Evolutionary conservation across 2,329 filamentous ascomycete species (phyloP).

Genomic region (Scytalidium sp.): DNA sequence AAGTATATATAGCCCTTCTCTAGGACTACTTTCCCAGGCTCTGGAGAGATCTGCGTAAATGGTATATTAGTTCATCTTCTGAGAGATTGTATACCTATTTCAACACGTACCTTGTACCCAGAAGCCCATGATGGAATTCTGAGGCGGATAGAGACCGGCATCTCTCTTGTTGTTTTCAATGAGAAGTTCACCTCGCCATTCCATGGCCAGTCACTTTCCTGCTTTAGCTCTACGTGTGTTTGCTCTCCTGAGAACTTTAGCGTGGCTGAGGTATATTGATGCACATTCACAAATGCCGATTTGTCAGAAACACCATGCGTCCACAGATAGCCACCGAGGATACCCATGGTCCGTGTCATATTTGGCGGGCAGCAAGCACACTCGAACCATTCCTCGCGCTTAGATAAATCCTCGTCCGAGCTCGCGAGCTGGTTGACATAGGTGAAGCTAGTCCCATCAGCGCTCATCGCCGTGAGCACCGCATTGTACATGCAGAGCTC

Average conservation of each 20-base stretch:
- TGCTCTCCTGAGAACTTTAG: slow-evolving; percentile 34
- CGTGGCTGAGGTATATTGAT: slow-evolving; percentile 48
- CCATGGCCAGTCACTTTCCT: slow-evolving; percentile 54
- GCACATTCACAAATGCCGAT: slow-evolving; percentile 42
- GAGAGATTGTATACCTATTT: neutral
- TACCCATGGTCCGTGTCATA: slow-evolving; percentile 49
- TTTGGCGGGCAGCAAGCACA: slow-evolving; percentile 59
- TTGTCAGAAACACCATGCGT: slow-evolving; percentile 29
- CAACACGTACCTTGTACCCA: slow-evolving; percentile 18
- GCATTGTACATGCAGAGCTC: slow-evolving; percentile 60
- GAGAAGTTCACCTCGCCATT: slow-evolving; percentile 44
- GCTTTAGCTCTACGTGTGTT: slow-evolving; percentile 35
- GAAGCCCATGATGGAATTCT: slow-evolving; percentile 51
- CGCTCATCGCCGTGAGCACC: slow-evolving; percentile 54
- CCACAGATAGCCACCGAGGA: slow-evolving; percentile 53
- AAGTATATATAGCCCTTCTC: slow-evolving; percentile 46
- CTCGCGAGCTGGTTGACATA: slow-evolving; percentile 61
- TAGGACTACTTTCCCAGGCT: slow-evolving; percentile 18
- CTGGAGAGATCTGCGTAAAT: neutral
- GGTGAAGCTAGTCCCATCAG: slow-evolving; percentile 54
- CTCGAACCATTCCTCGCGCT: slow-evolving; percentile 54
- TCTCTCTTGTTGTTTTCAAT: slow-evolving; percentile 28
- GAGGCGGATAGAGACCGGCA: slow-evolving; percentile 39
- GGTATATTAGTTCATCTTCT: neutral
- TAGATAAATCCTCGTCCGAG: slow-evolving; percentile 45